Base-by-base conservation (phyloP, 805 yeast species). In the Pichia scutulata region DNA sequence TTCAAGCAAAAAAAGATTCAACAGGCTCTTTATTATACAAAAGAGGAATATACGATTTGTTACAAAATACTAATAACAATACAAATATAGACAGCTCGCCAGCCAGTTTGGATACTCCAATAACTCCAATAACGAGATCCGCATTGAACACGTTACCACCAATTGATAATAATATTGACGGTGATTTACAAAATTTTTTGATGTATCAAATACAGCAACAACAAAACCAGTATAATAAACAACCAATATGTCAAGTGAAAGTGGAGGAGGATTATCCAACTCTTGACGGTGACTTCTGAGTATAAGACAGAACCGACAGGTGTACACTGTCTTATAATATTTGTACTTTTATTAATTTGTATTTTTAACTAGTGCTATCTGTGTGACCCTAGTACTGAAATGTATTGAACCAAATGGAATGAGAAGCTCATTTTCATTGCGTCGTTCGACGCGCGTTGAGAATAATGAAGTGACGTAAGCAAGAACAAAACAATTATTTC, bases 251-350 rank as follows among this genome's bases (percentile, higher is more conserved):
- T 33, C 37, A 33, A 7, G 13, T 21, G 47, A 14, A 25, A n/a
- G 22, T 8, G 30, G 53, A 54, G 10, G 56, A 53, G 1, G 56
- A 55, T n/a, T 55, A 37, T 26, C 58, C 56, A n/a, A 49, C 55
- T 4, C 46, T 54, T 12, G 57, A 54, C 47, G 53, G 52, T 7
- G 57, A 55, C 41, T 49, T 44, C 14, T 49, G 50, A 12, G 41
- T 46, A 7, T 44, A 2, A 2, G 25, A 12, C n/a, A 6, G 22
- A n/a, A 12, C 30, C 3, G 19, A 16, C 22, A 14, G n/a, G 30
- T 41, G 25, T 14, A 24, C n/a, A 16, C n/a, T 41, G 18, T n/a
- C 12, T 18, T 41, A 23, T 24, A 23, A 25, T 41, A 23, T n/a
- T 25, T 41, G 9, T 25, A 2, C 25, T 3, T 25, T 18, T 41